Evolutionary conservation across 2,329 filamentous ascomycete species (phyloP).

Genomic region (Fusarium nelsonii): DNA sequence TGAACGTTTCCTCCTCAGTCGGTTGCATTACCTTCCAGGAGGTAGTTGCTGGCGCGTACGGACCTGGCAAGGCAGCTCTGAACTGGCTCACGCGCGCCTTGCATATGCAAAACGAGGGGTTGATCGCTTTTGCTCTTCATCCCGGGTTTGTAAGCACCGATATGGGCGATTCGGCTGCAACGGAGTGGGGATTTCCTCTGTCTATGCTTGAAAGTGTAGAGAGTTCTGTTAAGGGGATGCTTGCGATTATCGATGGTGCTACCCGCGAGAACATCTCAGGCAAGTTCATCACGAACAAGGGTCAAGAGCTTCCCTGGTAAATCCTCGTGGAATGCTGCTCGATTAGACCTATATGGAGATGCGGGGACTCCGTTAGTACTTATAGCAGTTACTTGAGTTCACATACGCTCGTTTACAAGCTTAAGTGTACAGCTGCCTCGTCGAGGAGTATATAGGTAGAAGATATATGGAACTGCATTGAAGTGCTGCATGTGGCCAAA

Average conservation of each 20-base stretch:
- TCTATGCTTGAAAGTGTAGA: constrained; percentile 50
- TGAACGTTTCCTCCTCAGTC: constrained; percentile 54
- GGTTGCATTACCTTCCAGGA: constrained; percentile 54
- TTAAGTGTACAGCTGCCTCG: no score
- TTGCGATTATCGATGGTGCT: constrained; percentile 54
- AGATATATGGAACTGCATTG: no score
- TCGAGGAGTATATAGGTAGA: no score
- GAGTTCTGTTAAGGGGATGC: constrained; percentile 50
- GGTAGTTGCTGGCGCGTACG: constrained; percentile 50
- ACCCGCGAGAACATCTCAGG: constrained; percentile 51
- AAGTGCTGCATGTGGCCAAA: no score
- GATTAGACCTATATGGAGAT: no score
- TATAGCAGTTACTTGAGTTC: no score
- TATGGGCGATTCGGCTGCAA: constrained; percentile 50
- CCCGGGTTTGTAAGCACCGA: constrained; percentile 55
- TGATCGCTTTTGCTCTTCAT: constrained; percentile 52
- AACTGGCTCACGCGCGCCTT: constrained; percentile 53
- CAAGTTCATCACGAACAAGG: constrained; percentile 52
- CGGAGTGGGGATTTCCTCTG: constrained; percentile 49
- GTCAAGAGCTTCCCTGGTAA: constrained; percentile 49
- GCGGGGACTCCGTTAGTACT: no score
- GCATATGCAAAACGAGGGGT: constrained; percentile 45
- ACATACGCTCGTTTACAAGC: no score
- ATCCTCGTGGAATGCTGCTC: no score
- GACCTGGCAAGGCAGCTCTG: constrained; percentile 52